phyloP scores from a whole-genome alignment of 495 filamentous ascomycete species.

The Penicillium daleae region DNA sequence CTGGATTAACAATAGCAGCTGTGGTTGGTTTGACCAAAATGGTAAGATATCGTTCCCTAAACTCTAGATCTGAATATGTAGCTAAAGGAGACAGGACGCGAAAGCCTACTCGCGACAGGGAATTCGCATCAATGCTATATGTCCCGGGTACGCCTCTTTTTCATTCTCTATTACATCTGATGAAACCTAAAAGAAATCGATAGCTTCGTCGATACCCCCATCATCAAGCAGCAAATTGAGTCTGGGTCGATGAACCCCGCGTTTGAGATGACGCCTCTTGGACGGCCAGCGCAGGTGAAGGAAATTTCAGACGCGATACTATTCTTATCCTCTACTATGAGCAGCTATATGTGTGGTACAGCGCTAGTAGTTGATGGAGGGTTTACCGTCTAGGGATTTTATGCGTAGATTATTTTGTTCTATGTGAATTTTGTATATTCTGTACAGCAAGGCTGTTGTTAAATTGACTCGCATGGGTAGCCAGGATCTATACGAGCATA shows the following conservation, averaged over 20 bases:
- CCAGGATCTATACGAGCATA: constrained; percentile 29
- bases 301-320: constrained; percentile 71
- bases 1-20: constrained; percentile 19
- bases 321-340: constrained; percentile 60
- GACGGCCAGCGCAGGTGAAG: constrained; percentile 34
- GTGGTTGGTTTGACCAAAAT: constrained; percentile 48
- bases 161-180: background rate
- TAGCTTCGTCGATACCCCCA: constrained; percentile 44
- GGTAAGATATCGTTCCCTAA: constrained; percentile 13
- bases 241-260: constrained; percentile 26
- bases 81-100: constrained; percentile 39
- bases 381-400: constrained; percentile 23
- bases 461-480: constrained; percentile 1
- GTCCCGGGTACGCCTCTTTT: constrained; percentile 38
- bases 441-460: background rate
- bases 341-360: constrained; percentile 46
- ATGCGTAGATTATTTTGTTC: no score
- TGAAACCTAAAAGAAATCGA: background rate
- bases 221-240: constrained; percentile 33
- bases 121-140: constrained; percentile 56
- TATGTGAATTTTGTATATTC: background rate
- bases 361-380: constrained; percentile 30
- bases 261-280: constrained; percentile 27
- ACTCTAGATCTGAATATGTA: background rate
- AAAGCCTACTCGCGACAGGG: constrained; percentile 45